phyloP scores from a whole-genome alignment of 108 stramenopile species.

The Cyclotella choctawhatcheeana region DNA sequence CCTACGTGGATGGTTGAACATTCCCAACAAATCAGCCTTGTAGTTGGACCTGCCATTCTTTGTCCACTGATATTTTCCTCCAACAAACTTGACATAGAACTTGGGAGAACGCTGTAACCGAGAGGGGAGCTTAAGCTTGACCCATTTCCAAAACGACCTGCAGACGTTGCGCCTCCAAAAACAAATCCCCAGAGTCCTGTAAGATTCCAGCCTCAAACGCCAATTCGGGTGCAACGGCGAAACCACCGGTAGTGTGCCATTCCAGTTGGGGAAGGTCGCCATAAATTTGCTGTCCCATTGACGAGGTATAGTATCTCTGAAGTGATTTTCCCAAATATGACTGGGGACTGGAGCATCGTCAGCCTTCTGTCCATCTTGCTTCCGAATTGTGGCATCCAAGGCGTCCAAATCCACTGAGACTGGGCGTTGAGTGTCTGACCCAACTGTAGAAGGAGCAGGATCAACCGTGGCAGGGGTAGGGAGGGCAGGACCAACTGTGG shows the following conservation, averaged over 20 bases:
- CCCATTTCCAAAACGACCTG: neutral
- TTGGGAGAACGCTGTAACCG: neutral
- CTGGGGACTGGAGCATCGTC: too few species aligned
- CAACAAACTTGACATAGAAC: neutral
- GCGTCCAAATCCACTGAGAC: too few species aligned
- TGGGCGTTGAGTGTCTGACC: too few species aligned
- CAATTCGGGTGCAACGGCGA: neutral
- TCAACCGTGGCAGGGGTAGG: too few species aligned
- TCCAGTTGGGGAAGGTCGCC: too few species aligned
- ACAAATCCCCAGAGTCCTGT: neutral
- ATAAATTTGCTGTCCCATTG: too few species aligned
- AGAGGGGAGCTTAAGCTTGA: neutral
- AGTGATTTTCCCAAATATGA: neutral
- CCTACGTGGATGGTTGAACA: neutral
- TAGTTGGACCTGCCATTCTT: neutral
- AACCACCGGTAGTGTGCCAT: too few species aligned
- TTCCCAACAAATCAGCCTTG: neutral
- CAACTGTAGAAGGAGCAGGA: too few species aligned
- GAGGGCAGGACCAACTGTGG: too few species aligned
- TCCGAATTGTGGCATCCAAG: too few species aligned
- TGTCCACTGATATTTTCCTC: neutral
- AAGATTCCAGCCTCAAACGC: neutral
- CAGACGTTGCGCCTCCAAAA: neutral
- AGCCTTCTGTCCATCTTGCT: too few species aligned
- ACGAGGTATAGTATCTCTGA: neutral